Evolutionary conservation across 371 early-diverging fungal species (phyloP).

Genomic region (Phascolomyces articulosus): DNA sequence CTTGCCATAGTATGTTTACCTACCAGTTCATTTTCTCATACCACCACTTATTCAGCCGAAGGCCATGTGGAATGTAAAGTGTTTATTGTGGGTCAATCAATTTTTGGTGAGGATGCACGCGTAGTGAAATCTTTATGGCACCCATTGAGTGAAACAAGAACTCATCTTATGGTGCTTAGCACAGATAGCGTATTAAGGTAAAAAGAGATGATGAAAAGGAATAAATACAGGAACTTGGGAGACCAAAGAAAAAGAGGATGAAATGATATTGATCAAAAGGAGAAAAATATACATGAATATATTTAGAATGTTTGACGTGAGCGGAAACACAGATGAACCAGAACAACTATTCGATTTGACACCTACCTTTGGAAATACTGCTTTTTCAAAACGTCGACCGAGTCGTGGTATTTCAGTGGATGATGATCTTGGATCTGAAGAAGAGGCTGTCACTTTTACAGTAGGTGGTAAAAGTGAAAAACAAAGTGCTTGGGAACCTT

Average conservation of each 20-base stretch:
- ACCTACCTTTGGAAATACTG: slow-evolving; percentile 11
- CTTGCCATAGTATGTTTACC: slow-evolving; percentile 41
- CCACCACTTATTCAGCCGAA: not conserved
- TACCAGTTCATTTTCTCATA: slow-evolving; percentile 23
- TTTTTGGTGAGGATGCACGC: not conserved
- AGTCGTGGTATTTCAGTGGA: slow-evolving; percentile 24
- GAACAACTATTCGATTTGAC: slow-evolving; percentile 51
- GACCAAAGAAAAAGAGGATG: no score
- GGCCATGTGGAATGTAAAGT: slow-evolving; percentile 11
- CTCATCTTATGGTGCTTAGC: slow-evolving; percentile 41
- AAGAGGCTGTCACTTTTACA: slow-evolving; percentile 47
- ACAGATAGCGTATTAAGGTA: slow-evolving; percentile 42
- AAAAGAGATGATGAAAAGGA: not conserved
- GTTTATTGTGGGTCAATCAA: slow-evolving; percentile 16
- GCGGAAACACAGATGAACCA: slow-evolving; percentile 36
- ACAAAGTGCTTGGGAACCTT: slow-evolving; percentile 44
- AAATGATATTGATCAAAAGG: not conserved
- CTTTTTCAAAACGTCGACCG: not conserved
- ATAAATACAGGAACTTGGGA: slow-evolving; percentile 2
- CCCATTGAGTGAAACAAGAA: slow-evolving; percentile 44
- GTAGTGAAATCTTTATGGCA: slow-evolving; percentile 45
- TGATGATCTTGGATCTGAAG: slow-evolving; percentile 36
- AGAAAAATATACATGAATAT: not conserved
- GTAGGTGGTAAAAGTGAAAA: slow-evolving; percentile 37
- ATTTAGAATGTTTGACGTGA: slow-evolving; percentile 45